Conservation (phyloP, 2,329 filamentous ascomycete species). For the Cladosporium sp. region DNA sequence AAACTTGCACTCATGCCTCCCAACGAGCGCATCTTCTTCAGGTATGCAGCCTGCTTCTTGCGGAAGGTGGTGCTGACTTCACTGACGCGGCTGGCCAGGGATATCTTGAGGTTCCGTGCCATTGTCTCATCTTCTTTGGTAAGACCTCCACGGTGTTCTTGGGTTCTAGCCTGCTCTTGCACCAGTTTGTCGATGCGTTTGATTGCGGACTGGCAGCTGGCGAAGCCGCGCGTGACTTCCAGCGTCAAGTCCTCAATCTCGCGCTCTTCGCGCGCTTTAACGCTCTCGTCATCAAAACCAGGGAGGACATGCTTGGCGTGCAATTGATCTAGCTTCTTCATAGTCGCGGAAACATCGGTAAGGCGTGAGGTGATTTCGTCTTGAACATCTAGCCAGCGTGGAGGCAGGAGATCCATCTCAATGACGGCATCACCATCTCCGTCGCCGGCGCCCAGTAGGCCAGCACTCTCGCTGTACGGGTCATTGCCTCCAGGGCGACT, state of each 20-base stretch:
- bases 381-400: conserved; percentile 90
- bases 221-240: conserved; percentile 82
- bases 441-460: conserved; percentile 70
- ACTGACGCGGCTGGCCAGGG: conserved; percentile 21
- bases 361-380: conserved; percentile 87
- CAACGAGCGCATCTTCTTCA: conserved; percentile 57
- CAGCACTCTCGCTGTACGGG: conserved; percentile 59
- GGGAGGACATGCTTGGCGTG: conserved; percentile 97
- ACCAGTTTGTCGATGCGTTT: conserved; percentile 85
- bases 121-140: conserved; percentile 85
- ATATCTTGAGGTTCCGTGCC: conserved; percentile 85
- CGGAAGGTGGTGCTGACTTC: conserved; percentile 72
- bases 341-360: conserved; percentile 73
- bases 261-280: conserved; percentile 78
- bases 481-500: conserved; percentile 38
- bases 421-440: conserved; percentile 93
- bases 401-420: conserved; percentile 95
- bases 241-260: conserved; percentile 90
- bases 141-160: conserved; percentile 58
- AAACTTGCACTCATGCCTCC: conserved; percentile 46
- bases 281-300: conserved; percentile 91
- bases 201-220: conserved; percentile 84
- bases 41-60: conserved; percentile 94
- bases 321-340: conserved; percentile 79
- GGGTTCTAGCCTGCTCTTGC: conserved; percentile 56